A percentile compares a stretch with the other conserved stretches of the same genome.
phyloP scores from a whole-genome alignment of 306 rosid genomes.

The Sechiopsis laciniata region DNA sequence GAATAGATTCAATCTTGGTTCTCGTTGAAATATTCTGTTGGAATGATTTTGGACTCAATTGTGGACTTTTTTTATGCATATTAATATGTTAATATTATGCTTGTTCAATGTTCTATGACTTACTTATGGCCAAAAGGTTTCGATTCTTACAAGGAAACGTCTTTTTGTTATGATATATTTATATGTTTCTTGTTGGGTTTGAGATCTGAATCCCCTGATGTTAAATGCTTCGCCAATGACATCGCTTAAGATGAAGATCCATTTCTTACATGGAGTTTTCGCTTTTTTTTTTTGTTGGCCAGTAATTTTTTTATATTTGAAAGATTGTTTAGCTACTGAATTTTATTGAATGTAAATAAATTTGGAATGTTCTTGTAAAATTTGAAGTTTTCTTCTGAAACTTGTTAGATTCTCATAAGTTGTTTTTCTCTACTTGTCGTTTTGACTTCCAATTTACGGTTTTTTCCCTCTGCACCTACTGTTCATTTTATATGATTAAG shows the following conservation, averaged over 20 bases:
- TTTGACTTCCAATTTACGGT: not conserved
- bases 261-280: not conserved
- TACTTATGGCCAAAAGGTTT: not conserved
- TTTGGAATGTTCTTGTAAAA: not conserved
- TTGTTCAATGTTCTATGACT: not conserved
- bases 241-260: not conserved
- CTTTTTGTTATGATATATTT: not conserved
- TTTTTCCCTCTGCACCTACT: not conserved
- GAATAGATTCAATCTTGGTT: not conserved
- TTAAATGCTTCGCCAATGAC: not conserved
- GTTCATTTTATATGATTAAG: not conserved
- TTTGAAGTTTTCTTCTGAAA: constrained; percentile 12
- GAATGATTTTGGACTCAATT: not conserved
- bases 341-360: not conserved
- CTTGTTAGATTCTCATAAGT: not conserved
- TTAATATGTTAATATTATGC: not conserved
- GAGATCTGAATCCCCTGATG: not conserved
- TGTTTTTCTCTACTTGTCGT: not conserved
- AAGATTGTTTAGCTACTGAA: not conserved
- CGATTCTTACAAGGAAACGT: not conserved
- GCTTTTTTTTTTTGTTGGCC: not conserved
- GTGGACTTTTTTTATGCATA: not conserved
- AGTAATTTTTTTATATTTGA: not conserved
- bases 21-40: not conserved
- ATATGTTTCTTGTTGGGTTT: not conserved